These are phyloP conservation scores for Magnolia officinalis DNA, from an alignment of 164 flowering plant genomes.

Conservation along the genomic window DNA sequence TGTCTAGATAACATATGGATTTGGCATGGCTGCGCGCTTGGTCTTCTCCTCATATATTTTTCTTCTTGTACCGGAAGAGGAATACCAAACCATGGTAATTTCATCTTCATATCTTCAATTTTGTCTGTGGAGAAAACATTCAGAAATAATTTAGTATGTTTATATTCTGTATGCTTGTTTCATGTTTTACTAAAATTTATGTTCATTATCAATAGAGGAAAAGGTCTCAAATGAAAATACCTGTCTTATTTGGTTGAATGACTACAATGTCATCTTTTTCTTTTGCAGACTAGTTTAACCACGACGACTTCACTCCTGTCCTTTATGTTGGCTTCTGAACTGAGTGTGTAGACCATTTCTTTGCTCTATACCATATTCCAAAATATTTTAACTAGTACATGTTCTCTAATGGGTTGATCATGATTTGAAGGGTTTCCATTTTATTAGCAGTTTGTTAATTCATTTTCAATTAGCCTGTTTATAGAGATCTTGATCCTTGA, in stretches of 20 bases:
- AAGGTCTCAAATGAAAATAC: not conserved
- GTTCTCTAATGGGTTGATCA: not conserved
- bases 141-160: not conserved
- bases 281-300: conserved; percentile 23
- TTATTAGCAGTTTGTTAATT: not conserved
- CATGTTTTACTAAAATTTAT: too few relatives aligned
- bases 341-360: conserved; percentile 14
- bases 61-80: conserved; percentile 23
- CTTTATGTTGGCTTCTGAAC: conserved; percentile 24
- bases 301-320: conserved; percentile 22
- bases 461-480: not conserved
- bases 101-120: not conserved
- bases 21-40: conserved; percentile 20
- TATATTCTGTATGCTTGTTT: too few relatives aligned
- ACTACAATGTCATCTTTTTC: not conserved
- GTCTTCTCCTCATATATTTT: conserved; percentile 24
- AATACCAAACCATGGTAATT: conserved; percentile 21
- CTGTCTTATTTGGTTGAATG: not conserved
- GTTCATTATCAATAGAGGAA: too few relatives aligned
- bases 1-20: conserved; percentile 20
- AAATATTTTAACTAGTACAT: not conserved
- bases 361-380: not conserved
- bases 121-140: not conserved
- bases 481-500: not conserved
- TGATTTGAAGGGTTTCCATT: not conserved